phyloP scores from a whole-genome alignment of 352 stramenopile genomes.

The Phytophthora cryptogea region DNA sequence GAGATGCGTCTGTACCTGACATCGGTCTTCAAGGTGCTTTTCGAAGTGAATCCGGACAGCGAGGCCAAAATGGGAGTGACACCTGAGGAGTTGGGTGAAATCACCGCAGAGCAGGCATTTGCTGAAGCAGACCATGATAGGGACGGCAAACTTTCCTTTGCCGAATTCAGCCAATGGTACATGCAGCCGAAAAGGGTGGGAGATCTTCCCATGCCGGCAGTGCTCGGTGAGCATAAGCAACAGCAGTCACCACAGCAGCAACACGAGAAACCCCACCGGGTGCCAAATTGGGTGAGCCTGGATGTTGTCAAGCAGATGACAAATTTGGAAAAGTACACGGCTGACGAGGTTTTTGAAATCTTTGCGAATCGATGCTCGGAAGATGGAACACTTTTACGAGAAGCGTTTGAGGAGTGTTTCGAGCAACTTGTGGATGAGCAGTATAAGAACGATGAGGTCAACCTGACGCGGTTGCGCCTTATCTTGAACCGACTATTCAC shows the following conservation, averaged over 20 bases:
- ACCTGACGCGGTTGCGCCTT: slow-evolving; percentile 61
- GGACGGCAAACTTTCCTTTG: slow-evolving; percentile 82
- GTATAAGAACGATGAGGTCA: slow-evolving; percentile 74
- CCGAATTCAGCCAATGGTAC: slow-evolving; percentile 87
- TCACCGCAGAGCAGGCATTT: slow-evolving; percentile 85
- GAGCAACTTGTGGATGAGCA: slow-evolving; percentile 82
- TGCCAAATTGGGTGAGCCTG: slow-evolving; percentile 67
- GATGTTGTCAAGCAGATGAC: slow-evolving; percentile 87
- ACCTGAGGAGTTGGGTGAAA: slow-evolving; percentile 69
- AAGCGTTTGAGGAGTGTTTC: slow-evolving; percentile 86
- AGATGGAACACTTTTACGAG: slow-evolving; percentile 76
- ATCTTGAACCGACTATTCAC: slow-evolving; percentile 82
- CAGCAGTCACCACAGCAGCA: slow-evolving; percentile 9
- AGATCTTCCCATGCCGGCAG: slow-evolving; percentile 23
- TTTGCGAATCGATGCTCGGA: slow-evolving; percentile 84
- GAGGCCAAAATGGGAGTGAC: slow-evolving; percentile 63
- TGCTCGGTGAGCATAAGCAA: slow-evolving; percentile 24
- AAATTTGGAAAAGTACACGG: slow-evolving; percentile 78
- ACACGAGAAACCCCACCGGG: slow-evolving; percentile 36
- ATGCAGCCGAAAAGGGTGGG: slow-evolving; percentile 44
- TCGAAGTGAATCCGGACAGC: slow-evolving; percentile 76
- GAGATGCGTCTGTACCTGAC: slow-evolving; percentile 88
- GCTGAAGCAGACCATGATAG: slow-evolving; percentile 73
- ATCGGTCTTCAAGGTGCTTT: slow-evolving; percentile 88
- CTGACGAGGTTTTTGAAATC: slow-evolving; percentile 86